Evolutionary conservation across 169 alveolate genomes (phyloP).

Genomic region (Eimeria necatrix): DNA sequence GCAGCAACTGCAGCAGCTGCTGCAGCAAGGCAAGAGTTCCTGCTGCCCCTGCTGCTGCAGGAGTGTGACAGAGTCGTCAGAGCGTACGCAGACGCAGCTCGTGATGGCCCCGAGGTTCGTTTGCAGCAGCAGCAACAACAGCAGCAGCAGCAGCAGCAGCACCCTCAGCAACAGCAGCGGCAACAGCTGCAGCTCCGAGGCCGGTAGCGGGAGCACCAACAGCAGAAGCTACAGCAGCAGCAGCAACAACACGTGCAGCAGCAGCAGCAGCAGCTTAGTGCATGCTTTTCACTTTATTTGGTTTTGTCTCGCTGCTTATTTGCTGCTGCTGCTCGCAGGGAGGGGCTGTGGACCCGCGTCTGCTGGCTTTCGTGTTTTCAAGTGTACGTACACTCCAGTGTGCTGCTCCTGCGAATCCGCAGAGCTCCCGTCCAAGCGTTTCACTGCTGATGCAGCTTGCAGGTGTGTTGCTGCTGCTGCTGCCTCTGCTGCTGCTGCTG

Average conservation of each 20-base stretch:
- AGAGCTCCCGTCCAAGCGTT: neutral
- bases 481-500: slow-evolving; percentile 44
- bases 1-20: neutral
- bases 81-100: slow-evolving; percentile 38
- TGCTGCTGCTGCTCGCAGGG: slow-evolving; percentile 13
- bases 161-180: neutral
- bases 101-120: slow-evolving; percentile 22
- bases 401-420: slow-evolving; percentile 30
- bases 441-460: slow-evolving; percentile 35
- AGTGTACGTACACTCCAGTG: slow-evolving; percentile 54
- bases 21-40: neutral
- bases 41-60: slow-evolving; percentile 53
- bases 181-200: neutral
- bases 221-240: neutral
- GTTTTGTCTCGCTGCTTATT: neutral
- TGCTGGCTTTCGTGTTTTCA: slow-evolving; percentile 9
- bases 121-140: neutral
- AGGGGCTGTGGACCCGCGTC: slow-evolving; percentile 23
- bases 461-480: slow-evolving; percentile 25
- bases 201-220: neutral
- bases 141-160: neutral
- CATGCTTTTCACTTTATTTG: neutral
- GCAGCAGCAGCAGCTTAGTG: slow-evolving; percentile 2
- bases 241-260: neutral
- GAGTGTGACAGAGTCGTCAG: slow-evolving; percentile 39